Evolutionary conservation across 768 basidiomycete species (phyloP).

Genomic region (Leccinum aurantiacum): DNA sequence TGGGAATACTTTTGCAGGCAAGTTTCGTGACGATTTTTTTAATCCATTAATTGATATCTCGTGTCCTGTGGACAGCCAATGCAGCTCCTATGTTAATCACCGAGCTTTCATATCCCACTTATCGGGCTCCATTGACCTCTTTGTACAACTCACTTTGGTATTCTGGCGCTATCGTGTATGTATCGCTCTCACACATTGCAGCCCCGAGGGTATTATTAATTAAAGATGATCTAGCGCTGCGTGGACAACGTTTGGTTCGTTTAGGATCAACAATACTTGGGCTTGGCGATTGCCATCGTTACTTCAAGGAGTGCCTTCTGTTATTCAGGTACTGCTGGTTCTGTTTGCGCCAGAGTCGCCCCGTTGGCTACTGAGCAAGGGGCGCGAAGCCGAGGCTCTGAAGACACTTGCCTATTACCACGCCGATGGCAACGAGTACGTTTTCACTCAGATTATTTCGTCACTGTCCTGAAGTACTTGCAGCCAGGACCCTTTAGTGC

Average conservation of each 20-base stretch:
- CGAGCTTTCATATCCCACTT: constrained; percentile 77
- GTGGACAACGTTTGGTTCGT: constrained; percentile 82
- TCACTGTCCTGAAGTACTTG: background rate
- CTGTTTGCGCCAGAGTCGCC: constrained; percentile 80
- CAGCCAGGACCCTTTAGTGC: constrained; percentile 63
- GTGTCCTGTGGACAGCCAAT: constrained; percentile 41
- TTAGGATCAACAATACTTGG: constrained; percentile 66
- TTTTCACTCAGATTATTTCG: background rate
- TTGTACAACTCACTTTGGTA: constrained; percentile 86
- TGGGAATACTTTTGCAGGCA: constrained; percentile 68
- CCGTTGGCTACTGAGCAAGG: constrained; percentile 77
- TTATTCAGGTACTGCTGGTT: constrained; percentile 64
- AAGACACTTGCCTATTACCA: constrained; percentile 78
- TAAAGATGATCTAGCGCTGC: constrained; percentile 47
- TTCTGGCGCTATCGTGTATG: constrained; percentile 75
- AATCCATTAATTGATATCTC: too few species aligned
- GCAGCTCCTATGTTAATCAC: constrained; percentile 82
- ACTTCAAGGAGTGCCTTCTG: constrained; percentile 68
- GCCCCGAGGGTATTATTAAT: background rate
- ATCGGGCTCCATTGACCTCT: constrained; percentile 77
- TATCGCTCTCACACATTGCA: constrained; percentile 10
- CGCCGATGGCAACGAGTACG: constrained; percentile 66
- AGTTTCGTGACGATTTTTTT: constrained; percentile 15
- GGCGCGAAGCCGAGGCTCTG: constrained; percentile 66
- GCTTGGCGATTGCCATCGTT: constrained; percentile 81